These are phyloP conservation scores for Flaveria robusta DNA, from an alignment of 129 eudicot genomes.

Conservation along the genomic window DNA sequence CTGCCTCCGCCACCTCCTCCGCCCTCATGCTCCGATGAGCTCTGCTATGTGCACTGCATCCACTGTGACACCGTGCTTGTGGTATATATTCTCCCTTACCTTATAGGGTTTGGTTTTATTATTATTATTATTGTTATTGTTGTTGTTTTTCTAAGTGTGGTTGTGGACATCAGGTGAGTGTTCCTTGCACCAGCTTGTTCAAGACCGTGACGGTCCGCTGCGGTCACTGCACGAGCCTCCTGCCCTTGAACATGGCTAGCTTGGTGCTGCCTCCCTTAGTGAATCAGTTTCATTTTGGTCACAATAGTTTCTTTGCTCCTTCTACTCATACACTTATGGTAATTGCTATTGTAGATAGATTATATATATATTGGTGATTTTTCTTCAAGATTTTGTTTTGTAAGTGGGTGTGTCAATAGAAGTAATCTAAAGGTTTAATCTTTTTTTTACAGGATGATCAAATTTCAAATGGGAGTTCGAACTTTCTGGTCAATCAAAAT, in stretches of 20 bases:
- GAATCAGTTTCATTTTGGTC: conserved; percentile 50
- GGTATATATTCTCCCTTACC: conserved; percentile 16
- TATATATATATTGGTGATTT: not conserved
- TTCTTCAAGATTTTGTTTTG: conserved; percentile 2
- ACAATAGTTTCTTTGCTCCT: conserved; percentile 48
- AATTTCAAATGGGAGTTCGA: conserved; percentile 50
- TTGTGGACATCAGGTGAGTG: conserved; percentile 58
- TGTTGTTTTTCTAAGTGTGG: no score
- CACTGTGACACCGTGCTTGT: conserved; percentile 67
- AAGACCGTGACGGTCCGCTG: conserved; percentile 81
- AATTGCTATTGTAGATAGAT: not conserved
- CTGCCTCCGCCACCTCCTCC: conserved; percentile 47
- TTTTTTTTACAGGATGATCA: conserved; percentile 50
- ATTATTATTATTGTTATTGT: not conserved
- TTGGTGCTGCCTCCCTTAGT: conserved; percentile 46
- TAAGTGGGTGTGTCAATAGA: not conserved
- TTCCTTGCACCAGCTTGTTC: conserved; percentile 78
- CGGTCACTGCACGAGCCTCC: conserved; percentile 71
- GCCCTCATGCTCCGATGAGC: conserved; percentile 54
- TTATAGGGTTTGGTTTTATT: conserved; percentile 33
- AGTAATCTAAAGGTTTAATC: not conserved
- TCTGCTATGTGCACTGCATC: conserved; percentile 66
- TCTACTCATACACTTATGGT: conserved; percentile 46
- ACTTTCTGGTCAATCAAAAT: conserved; percentile 48
- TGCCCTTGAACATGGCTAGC: conserved; percentile 65